Percentiles rank a stretch among this genome's conserved stretches.
Conservation (phyloP, 441 rosid species). For the Eutrema salsugineum region DNA sequence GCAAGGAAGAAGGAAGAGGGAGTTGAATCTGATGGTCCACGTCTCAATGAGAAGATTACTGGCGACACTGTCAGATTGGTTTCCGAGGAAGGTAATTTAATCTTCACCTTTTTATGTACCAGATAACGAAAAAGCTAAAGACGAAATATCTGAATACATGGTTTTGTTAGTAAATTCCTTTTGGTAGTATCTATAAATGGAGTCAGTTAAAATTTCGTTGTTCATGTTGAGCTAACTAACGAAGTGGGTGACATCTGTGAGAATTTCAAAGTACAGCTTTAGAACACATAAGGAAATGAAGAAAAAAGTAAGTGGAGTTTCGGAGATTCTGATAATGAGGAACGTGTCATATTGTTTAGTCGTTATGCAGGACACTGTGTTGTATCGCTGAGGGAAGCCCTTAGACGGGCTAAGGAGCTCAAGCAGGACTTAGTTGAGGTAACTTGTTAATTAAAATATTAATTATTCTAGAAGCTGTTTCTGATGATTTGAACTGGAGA, state of each 20-base stretch:
- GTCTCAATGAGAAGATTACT: constrained; percentile 34
- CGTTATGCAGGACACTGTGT: constrained; percentile 26
- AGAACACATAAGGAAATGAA: neutral
- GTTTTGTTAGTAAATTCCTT: neutral
- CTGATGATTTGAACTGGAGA: neutral
- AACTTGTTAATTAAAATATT: neutral
- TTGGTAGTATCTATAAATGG: neutral
- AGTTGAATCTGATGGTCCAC: constrained; percentile 31
- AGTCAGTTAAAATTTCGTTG: neutral
- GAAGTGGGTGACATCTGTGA: neutral
- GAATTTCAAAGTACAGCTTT: neutral
- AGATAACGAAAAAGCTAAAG: neutral
- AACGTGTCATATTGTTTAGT: constrained; percentile 1
- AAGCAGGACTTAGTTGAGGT: constrained; percentile 35
- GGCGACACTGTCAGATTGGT: constrained; percentile 27
- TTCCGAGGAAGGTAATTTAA: constrained; percentile 23
- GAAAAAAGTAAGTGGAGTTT: neutral
- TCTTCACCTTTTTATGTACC: neutral
- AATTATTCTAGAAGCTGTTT: neutral
- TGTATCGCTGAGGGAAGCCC: constrained; percentile 28
- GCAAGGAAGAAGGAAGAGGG: constrained; percentile 23
- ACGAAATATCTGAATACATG: neutral
- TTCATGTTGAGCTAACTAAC: neutral
- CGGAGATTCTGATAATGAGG: neutral
- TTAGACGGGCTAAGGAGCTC: constrained; percentile 31